Percentiles rank a stretch among this genome's conserved stretches.
phyloP scores from a whole-genome alignment of 129 eudicot genomes.

The Logfia minima region DNA sequence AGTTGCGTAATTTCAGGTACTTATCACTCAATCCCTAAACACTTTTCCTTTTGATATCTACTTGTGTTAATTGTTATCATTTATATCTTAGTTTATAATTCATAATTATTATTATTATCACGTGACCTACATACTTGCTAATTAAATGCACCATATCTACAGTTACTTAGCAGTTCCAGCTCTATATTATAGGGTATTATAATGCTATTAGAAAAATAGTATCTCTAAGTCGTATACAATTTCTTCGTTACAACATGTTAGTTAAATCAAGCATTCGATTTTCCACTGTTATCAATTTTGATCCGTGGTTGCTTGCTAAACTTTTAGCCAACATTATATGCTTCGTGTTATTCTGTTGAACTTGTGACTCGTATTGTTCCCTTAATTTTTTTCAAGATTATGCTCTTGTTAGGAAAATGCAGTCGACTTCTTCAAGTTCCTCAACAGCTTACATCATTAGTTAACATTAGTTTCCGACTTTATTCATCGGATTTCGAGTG shows the following conservation, averaged over 20 bases:
- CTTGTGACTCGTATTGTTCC: conserved; percentile 6
- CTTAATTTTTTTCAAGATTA: conserved; percentile 11
- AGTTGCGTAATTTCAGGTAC: neutral
- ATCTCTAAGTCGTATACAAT: neutral
- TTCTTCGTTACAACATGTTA: conserved; percentile 1
- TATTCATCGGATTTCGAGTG: conserved; percentile 36
- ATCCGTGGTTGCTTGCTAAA: neutral
- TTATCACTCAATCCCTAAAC: neutral
- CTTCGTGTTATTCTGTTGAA: neutral
- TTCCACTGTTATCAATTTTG: neutral
- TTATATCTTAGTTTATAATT: neutral
- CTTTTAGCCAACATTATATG: neutral
- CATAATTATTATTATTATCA: neutral
- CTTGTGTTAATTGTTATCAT: neutral
- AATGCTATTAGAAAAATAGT: neutral
- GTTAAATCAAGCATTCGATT: conserved; percentile 14
- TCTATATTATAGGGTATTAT: neutral
- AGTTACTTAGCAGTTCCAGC: conserved; percentile 8
- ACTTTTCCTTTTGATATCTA: neutral
- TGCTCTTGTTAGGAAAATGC: conserved; percentile 30
- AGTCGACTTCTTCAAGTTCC: conserved; percentile 29
- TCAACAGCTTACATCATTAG: conserved; percentile 19
- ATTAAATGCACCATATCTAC: neutral
- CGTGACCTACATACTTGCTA: neutral
- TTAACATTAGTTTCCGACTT: conserved; percentile 24